Evolutionary conservation across 208 protist genomes (phyloP), one percentile per base, ranked within the genome.

Genomic region (Novymonas esmeraldas): DNA sequence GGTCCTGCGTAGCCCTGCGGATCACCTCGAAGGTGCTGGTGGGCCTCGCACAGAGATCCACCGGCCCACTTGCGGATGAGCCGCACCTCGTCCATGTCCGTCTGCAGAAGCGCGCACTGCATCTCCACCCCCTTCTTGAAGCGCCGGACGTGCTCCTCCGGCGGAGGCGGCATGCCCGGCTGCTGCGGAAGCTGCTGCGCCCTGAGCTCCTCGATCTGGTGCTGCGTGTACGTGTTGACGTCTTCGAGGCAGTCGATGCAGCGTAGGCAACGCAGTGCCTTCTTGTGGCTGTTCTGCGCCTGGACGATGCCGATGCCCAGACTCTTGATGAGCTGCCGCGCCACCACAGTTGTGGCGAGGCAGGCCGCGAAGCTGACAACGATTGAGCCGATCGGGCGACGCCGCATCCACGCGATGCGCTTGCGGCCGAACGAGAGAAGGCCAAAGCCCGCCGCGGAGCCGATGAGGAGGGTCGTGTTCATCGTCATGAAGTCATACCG

Each of bases 221-320:
- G 38, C 28, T 49, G 66, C 2, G 79, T 92, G 83, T 92, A 90
- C 11, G 49, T 50, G 33, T 82, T 82, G 11, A 94, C 85, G 68
- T 94, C 88, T 34, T 90, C 88, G 24, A 87, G 76, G 63, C 88
- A 94, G 78, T 94, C 88, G 22, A 84, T 72, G 63, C 88, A 94
- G 24, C 78, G 56, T 7, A 94, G 77, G 6, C 61, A 39, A 29
- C 42, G 72, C 16, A 94, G 61, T 11, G 88, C 85, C 77, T 81
- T 85, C 52, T 81, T 77, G 65, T 94, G 85, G 64, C 79, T 86
- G 50, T 83, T 81, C 64, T 91, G 79, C 50, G 88, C 85, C 51
- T 82, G 70, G 41, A 87, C 76, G 13, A 94, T 64, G 31, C 88
- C 88, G 52, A 92, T 28, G 48, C 85, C 88, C n/a, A 94, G 56